Evolutionary conservation across 352 stramenopile species (phyloP), one percentile per base, ranked within the genome.

Genomic region (Pythium dissimile): DNA sequence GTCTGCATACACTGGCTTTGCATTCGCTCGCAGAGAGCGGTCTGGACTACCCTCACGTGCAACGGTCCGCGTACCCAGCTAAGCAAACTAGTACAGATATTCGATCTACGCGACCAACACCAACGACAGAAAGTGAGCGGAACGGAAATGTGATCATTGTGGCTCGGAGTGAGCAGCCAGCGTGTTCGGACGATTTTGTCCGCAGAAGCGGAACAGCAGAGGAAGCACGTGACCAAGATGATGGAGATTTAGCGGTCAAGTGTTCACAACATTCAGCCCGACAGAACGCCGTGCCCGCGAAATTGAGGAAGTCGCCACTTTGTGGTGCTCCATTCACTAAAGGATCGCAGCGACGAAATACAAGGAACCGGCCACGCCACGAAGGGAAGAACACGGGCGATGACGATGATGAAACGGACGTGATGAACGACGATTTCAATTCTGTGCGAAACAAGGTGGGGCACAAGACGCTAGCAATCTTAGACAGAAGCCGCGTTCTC

Each of bases 21-120:
- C 78, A 87, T 23, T 91, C 81, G n/a, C 60, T 89, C 1, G 67
- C 67, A 6, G 72, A 91, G 27, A 83, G 71, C 32, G 78, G 76
- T 20, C 53, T 91, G 4, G 43, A 86, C 50, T 86, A 81, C 34
- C 76, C 81, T 8, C 76, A 89, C 30, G 78, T 89, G 1, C 64
- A 71, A 23, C 58, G 35, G 7, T 66, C 56, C n/a, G 27, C 38
- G 28, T 42, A 56, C 26, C 9, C 43, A 20, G 3, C 26, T 2
- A 34, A 49, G 15, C 38, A 12, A 35, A 11, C 2, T 2, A 31
- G 16, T 20, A 15, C 11, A 2, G 26, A 48, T 35, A 10, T 49
- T 3, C 39, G n/a, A 12, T 28, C 38, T 5, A 67, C 16, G 18
- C 32, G 27, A 26, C 53, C 11, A 24, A 28, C 34, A 9, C 26